A percentile compares a stretch with the other conserved stretches of the same genome.
phyloP scores from a whole-genome alignment of 2,329 filamentous ascomycete species.

The Penicillium corylophilum region DNA sequence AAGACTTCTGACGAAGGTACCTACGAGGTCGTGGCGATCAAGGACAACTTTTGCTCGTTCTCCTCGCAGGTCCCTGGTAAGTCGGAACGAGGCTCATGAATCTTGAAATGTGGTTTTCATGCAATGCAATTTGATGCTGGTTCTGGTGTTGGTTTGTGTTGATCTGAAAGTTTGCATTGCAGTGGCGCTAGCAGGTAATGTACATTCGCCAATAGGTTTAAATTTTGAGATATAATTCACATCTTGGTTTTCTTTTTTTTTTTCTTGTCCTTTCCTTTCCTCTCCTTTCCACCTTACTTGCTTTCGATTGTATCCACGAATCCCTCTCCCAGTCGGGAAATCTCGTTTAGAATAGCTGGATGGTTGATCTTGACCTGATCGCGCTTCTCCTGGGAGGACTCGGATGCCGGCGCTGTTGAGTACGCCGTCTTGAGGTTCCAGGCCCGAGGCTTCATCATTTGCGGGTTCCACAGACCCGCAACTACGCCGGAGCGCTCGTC shows the following conservation, averaged over 20 bases:
- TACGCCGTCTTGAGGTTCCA: constrained; percentile 41
- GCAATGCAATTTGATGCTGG: constrained; percentile 13
- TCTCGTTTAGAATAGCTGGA: constrained; percentile 44
- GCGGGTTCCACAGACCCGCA: constrained; percentile 66
- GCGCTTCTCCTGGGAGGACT: constrained; percentile 12
- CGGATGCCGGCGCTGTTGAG: constrained; percentile 32
- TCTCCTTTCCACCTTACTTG: constrained; percentile 8
- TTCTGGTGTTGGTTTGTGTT: constrained; percentile 13
- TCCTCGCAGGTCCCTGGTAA: constrained; percentile 65
- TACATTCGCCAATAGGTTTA: constrained; percentile 21
- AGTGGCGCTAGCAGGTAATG: constrained; percentile 30
- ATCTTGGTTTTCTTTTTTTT: constrained; percentile 10
- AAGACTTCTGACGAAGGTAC: constrained; percentile 90
- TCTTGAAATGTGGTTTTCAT: constrained; percentile 15
- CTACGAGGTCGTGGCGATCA: constrained; percentile 95
- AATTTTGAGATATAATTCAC: constrained; percentile 10
- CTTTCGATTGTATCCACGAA: constrained; percentile 67
- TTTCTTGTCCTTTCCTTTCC: constrained; percentile 8
- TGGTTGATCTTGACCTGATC: constrained; percentile 39
- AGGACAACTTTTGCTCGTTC: constrained; percentile 89
- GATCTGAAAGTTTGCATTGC: constrained; percentile 30
- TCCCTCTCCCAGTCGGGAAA: constrained; percentile 54
- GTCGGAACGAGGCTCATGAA: constrained; percentile 30
- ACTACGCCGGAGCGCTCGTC: constrained; percentile 57
- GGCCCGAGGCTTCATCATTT: constrained; percentile 28